Conservation (phyloP, 2,329 filamentous ascomycete genomes). For the Diaporthe vexans region DNA sequence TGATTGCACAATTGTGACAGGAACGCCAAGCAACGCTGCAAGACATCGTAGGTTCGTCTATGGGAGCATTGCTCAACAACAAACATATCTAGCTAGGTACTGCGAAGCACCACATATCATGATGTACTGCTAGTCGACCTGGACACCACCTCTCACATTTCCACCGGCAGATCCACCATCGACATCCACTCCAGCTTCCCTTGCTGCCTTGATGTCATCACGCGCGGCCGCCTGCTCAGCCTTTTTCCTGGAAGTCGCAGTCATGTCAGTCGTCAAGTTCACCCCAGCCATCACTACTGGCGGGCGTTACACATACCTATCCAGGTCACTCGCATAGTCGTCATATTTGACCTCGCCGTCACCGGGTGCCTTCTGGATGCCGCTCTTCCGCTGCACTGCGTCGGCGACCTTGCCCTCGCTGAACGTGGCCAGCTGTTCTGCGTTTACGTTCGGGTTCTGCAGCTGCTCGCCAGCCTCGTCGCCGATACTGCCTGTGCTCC, state of each 20-base stretch:
- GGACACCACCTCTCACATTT: constrained; percentile 12
- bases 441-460: constrained; percentile 46
- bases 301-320: constrained; percentile 39
- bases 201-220: constrained; percentile 42
- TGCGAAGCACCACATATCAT: too few species aligned
- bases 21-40: neutral
- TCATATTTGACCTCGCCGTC: constrained; percentile 41
- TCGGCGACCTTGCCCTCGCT: constrained; percentile 47
- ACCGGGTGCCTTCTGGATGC: constrained; percentile 44
- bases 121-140: constrained; percentile 5
- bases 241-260: constrained; percentile 43
- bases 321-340: constrained; percentile 44
- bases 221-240: constrained; percentile 45
- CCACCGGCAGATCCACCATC: constrained; percentile 41
- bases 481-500: constrained; percentile 35
- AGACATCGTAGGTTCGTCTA: neutral
- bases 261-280: constrained; percentile 5
- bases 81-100: too few species aligned
- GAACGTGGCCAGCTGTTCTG: constrained; percentile 46
- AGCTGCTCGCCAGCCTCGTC: neutral
- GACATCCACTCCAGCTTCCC: constrained; percentile 43
- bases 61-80: neutral
- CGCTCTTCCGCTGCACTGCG: constrained; percentile 46
- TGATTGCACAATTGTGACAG: neutral
- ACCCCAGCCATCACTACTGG: neutral